A percentile compares a stretch with the other conserved stretches of the same genome.
These are phyloP conservation scores for Marchantia polymorpha DNA, from an alignment of 225 moss, liverwort and hornwort genomes.

Conservation along the genomic window DNA sequence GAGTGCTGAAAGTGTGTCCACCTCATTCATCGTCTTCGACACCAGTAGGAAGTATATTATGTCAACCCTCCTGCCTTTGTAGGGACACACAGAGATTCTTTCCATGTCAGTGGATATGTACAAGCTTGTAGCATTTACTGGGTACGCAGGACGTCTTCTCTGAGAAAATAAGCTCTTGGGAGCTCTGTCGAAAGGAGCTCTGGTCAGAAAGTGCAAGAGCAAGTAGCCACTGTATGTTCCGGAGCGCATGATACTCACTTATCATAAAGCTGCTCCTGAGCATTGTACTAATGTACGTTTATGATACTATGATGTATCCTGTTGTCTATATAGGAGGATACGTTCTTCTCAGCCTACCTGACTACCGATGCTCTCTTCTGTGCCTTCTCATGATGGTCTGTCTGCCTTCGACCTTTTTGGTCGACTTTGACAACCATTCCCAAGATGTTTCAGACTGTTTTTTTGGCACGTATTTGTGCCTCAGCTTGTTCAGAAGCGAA, in stretches of 20 bases:
- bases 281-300: background rate
- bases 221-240: background rate
- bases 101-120: background rate
- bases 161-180: background rate
- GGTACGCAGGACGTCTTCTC: background rate
- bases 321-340: background rate
- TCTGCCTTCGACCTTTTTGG: no score
- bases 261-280: background rate
- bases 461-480: no score
- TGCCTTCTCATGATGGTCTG: background rate
- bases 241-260: background rate
- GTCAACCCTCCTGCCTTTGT: background rate
- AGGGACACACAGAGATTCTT: background rate
- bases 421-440: no score
- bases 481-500: no score
- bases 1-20: background rate
- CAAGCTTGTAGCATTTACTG: background rate
- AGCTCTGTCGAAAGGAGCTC: constrained; percentile 1
- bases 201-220: background rate
- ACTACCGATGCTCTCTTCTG: background rate
- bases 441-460: no score
- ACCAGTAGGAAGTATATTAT: constrained; percentile 4
- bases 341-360: background rate
- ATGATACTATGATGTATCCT: background rate
- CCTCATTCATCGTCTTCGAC: background rate